A percentile compares a stretch with the other conserved stretches of the same genome.
These are phyloP conservation scores for Poterioochromonas sp. DNA, from an alignment of 352 stramenopile genomes.

Conservation along the genomic window DNA sequence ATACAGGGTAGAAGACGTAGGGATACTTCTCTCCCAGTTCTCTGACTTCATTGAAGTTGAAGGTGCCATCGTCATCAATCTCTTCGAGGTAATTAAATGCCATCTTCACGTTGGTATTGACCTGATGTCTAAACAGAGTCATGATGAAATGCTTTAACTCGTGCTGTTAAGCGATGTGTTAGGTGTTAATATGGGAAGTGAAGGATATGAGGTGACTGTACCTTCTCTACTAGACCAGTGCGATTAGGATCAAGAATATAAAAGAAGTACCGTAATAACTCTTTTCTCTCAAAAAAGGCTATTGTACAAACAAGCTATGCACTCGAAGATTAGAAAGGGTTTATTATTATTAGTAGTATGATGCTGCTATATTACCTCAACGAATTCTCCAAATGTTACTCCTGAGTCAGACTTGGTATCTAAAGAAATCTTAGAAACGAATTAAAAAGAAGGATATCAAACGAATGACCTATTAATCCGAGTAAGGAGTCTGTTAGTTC, in stretches of 20 bases:
- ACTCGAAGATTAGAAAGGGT: neutral
- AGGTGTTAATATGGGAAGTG: neutral
- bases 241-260: conserved; percentile 7
- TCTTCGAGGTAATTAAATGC: neutral
- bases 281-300: neutral
- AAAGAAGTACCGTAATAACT: neutral
- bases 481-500: too few species aligned
- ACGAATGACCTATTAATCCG: too few species aligned
- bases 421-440: too few species aligned
- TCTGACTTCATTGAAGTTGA: conserved; percentile 10
- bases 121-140: neutral
- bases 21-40: neutral
- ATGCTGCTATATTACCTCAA: neutral
- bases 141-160: conserved; percentile 19
- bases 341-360: neutral
- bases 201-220: neutral
- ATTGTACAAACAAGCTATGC: conserved; percentile 13
- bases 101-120: neutral
- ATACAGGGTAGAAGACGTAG: conserved; percentile 21
- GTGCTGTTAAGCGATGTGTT: neutral
- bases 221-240: neutral
- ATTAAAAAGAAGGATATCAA: too few species aligned
- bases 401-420: neutral
- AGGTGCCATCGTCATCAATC: neutral
- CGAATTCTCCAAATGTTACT: neutral